These are phyloP conservation scores for Fusarium papillatum DNA, from an alignment of 2,329 filamentous ascomycete species.

Conservation along the genomic window DNA sequence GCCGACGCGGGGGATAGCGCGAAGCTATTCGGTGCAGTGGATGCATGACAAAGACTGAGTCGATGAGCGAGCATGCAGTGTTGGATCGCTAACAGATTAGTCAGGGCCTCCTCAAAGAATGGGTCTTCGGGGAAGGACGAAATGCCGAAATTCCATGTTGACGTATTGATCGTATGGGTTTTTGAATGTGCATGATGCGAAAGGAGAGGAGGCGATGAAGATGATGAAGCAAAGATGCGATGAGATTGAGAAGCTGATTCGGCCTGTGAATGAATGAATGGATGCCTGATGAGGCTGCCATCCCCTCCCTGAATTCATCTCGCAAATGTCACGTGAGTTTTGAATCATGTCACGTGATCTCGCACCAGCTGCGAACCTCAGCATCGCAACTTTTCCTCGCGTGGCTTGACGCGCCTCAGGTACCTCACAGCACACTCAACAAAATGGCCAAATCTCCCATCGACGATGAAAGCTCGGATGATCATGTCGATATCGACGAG, in stretches of 20 bases:
- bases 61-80: slow-evolving; percentile 4
- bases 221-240: not conserved
- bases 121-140: slow-evolving; percentile 21
- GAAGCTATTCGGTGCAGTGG: slow-evolving; percentile 8
- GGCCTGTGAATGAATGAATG: too few relatives aligned
- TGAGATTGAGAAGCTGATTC: not conserved
- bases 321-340: slow-evolving; percentile 14
- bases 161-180: not conserved
- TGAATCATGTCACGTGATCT: not conserved
- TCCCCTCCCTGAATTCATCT: not conserved
- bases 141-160: slow-evolving; percentile 13
- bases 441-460: slow-evolving; percentile 25
- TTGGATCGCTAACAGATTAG: slow-evolving; percentile 13
- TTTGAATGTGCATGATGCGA: not conserved
- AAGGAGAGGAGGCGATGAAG: not conserved
- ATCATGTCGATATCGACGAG: slow-evolving; percentile 7
- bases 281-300: not conserved
- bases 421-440: not conserved
- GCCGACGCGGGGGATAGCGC: not conserved
- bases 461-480: slow-evolving; percentile 12
- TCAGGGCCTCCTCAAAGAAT: not conserved
- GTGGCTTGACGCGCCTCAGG: slow-evolving; percentile 10
- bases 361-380: not conserved
- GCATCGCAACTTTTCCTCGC: slow-evolving; percentile 11
- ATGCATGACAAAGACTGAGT: slow-evolving; percentile 26